Evolutionary conservation across 768 basidiomycete genomes (phyloP).

Genomic region (Grammothele lineata): DNA sequence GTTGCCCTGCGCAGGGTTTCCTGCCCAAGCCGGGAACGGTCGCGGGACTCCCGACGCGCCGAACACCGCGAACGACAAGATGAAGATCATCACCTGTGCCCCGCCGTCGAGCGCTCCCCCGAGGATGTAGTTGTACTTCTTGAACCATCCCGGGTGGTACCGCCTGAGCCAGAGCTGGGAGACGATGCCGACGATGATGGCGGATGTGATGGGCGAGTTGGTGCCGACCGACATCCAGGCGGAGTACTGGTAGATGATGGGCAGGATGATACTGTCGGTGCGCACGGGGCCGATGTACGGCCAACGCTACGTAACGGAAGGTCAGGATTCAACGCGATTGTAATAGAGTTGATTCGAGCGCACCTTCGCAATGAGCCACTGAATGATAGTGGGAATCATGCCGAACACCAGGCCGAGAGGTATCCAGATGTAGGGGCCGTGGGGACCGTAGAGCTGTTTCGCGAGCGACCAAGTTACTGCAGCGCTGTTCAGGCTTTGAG

Average conservation of each 20-base stretch:
- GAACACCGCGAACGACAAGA: slow-evolving; percentile 61
- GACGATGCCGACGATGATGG: slow-evolving; percentile 39
- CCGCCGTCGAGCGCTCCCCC: slow-evolving; percentile 63
- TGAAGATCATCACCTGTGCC: slow-evolving; percentile 60
- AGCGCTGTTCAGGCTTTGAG: slow-evolving; percentile 50
- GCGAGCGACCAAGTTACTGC: slow-evolving; percentile 65
- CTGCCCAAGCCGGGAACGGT: slow-evolving; percentile 55
- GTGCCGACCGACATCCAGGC: slow-evolving; percentile 51
- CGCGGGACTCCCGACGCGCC: slow-evolving; percentile 48
- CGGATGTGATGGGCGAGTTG: slow-evolving; percentile 44
- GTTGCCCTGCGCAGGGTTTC: slow-evolving; percentile 49
- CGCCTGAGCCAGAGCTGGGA: slow-evolving; percentile 51
- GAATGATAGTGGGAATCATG: slow-evolving; percentile 45
- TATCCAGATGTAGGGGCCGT: slow-evolving; percentile 53
- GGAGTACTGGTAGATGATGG: slow-evolving; percentile 43
- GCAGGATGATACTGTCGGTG: slow-evolving; percentile 48
- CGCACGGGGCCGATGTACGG: slow-evolving; percentile 48
- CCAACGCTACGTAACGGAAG: slow-evolving; percentile 38
- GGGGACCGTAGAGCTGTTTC: slow-evolving; percentile 49
- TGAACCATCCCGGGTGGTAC: slow-evolving; percentile 63
- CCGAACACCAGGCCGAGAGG: slow-evolving; percentile 53
- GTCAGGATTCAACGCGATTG: slow-evolving; percentile 1
- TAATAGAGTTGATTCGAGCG: slow-evolving; percentile 1
- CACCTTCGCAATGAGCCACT: slow-evolving; percentile 53
- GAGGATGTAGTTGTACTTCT: slow-evolving; percentile 61